These are phyloP conservation scores for Dendrobium officinale DNA, from an alignment of 106 monocot species.

Conservation along the genomic window DNA sequence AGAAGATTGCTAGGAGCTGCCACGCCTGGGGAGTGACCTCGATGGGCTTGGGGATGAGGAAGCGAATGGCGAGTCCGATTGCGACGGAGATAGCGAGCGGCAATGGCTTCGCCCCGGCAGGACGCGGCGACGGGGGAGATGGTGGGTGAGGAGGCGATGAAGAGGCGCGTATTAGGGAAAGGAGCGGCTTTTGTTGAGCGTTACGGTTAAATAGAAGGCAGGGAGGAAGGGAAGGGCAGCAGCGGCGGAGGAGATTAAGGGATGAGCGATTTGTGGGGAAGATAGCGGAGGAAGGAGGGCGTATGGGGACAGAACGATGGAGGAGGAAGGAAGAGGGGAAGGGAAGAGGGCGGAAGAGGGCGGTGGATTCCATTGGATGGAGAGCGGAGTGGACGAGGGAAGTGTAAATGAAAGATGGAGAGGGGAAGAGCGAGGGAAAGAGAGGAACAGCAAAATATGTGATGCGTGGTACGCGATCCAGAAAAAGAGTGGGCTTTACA, in stretches of 20 bases:
- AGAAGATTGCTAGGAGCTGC: slow-evolving; percentile 89
- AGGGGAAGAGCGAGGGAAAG: not conserved
- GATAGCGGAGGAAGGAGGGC: slow-evolving; percentile 9
- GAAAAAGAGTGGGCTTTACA: too few relatives aligned
- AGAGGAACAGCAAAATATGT: not conserved
- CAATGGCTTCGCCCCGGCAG: slow-evolving; percentile 49
- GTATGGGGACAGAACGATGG: not conserved
- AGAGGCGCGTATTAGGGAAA: not conserved
- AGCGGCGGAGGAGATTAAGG: slow-evolving; percentile 8
- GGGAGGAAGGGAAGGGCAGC: not conserved
- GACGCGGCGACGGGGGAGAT: slow-evolving; percentile 6
- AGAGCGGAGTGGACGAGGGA: slow-evolving; percentile 9
- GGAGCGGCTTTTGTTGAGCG: not conserved
- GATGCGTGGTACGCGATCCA: too few relatives aligned
- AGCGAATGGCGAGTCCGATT: slow-evolving; percentile 65
- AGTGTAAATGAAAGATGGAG: not conserved
- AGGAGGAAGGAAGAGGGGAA: slow-evolving; percentile 9
- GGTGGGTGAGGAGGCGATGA: slow-evolving; percentile 10
- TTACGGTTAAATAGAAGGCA: slow-evolving; percentile 2
- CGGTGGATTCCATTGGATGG: slow-evolving; percentile 41
- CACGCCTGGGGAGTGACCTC: slow-evolving; percentile 73
- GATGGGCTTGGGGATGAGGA: slow-evolving; percentile 62
- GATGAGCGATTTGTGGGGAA: slow-evolving; percentile 4
- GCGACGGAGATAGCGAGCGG: slow-evolving; percentile 61
- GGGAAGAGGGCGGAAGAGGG: slow-evolving; percentile 24